Base-by-base conservation (phyloP, 768 basidiomycete genomes). In the Cystobasidium tubakii region DNA sequence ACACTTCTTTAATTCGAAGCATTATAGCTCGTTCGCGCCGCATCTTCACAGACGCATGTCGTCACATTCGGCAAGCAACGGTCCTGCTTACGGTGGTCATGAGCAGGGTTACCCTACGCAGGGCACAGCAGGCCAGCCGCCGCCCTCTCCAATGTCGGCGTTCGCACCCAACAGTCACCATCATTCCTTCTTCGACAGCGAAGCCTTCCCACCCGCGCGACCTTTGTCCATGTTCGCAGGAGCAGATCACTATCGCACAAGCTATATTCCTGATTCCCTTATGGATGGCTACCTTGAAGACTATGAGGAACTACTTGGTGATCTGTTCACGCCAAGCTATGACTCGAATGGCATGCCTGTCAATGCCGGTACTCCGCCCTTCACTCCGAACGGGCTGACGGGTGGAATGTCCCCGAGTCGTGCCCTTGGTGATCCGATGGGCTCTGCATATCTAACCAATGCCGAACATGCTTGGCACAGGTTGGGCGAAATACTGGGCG, bases 261-360 rank as follows among this genome's bases (percentile, higher is more conserved):
- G 92, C 19, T 96, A 92, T 80, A 92, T 90, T 46, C 89, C 91
- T 0, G 95, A 98, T 80, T 90, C 92, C 77, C 76, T 81, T 67
- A 89, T 91, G 74, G 92, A 92, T 0, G 94, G 93, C 77, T 94
- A 97, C 78, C 72, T 82, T 79, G 91, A 92, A 79, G 94, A 96
- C 79, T 98, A 96, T 79, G 94, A 97, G 80, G 93, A 95, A 79
- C 92, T 95, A 77, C 83, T 98, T 31, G 90, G 88, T n/a, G 91
- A 91, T 79, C 83, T 93, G 27, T 89, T 86, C 84, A 50, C 82
- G 27, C 79, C 81, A 1, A 82, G 85, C 54, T 75, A 75, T 19
- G 74, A 53, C 21, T 42, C 42, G 15, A 62, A 67, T 4, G 74
- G 66, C 7, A 64, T 53, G 79, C 80, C 1, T 81, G 82, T 63